phyloP scores from a whole-genome alignment of 2,329 filamentous ascomycete genomes.

The Pseudogymnoascus sp. region DNA sequence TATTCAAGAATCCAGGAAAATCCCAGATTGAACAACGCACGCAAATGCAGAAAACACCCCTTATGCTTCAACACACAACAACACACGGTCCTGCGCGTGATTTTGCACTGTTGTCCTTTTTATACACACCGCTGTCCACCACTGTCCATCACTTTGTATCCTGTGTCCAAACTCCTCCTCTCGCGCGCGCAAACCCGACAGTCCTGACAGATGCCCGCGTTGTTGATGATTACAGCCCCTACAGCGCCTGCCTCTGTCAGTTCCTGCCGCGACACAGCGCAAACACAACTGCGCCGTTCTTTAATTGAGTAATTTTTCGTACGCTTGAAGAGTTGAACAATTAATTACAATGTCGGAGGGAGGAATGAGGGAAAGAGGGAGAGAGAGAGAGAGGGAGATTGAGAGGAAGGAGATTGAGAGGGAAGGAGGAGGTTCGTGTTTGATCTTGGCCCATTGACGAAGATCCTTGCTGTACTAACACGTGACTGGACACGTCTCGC shows the following conservation, averaged over 20 bases:
- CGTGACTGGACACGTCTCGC: background rate
- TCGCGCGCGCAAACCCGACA: background rate
- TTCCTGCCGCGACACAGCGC: background rate
- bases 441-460: background rate
- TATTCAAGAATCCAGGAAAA: background rate
- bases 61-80: background rate
- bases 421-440: background rate
- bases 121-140: background rate
- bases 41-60: background rate
- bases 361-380: background rate
- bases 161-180: background rate
- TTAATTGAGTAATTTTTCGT: background rate
- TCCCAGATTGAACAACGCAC: background rate
- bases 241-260: background rate
- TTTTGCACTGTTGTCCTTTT: background rate
- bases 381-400: too few species aligned
- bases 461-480: background rate
- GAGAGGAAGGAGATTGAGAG: background rate
- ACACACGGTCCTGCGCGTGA: background rate
- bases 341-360: background rate
- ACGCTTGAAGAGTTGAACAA: background rate
- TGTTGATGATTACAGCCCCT: background rate
- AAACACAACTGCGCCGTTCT: background rate
- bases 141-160: background rate
- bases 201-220: background rate